Evolutionary conservation across 768 basidiomycete genomes (phyloP).

Genomic region (Phaeotremella fagi): DNA sequence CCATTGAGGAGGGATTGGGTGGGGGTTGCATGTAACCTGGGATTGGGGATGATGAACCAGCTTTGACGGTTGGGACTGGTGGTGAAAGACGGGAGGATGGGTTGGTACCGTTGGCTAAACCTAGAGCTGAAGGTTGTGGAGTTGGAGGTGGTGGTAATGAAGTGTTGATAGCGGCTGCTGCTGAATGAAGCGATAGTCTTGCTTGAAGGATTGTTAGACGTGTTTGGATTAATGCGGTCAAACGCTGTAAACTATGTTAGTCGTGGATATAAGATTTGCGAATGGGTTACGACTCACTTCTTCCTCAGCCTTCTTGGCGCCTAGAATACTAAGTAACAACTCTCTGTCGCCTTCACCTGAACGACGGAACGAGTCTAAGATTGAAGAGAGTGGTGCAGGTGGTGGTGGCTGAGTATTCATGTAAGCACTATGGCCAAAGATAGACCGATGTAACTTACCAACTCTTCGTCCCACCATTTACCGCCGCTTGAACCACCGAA

Average conservation of each 20-base stretch:
- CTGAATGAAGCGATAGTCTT: constrained; percentile 33
- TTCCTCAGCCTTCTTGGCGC: constrained; percentile 88
- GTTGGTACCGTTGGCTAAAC: too few relatives aligned
- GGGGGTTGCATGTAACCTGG: neutral
- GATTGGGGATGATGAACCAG: neutral
- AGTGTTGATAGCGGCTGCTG: constrained; percentile 22
- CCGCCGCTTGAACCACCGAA: constrained; percentile 32
- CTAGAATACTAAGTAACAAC: constrained; percentile 82
- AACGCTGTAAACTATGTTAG: constrained; percentile 22
- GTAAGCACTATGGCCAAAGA: neutral
- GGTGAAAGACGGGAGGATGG: neutral
- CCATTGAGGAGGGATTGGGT: neutral
- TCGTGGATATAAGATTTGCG: neutral
- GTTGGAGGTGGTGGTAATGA: neutral
- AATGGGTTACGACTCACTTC: constrained; percentile 57
- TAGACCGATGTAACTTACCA: constrained; percentile 22
- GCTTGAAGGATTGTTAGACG: constrained; percentile 46
- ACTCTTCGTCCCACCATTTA: constrained; percentile 45
- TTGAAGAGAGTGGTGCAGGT: constrained; percentile 76
- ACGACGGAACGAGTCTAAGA: constrained; percentile 74
- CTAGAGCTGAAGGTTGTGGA: neutral
- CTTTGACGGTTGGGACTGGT: neutral
- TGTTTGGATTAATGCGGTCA: constrained; percentile 44
- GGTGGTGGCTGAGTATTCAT: constrained; percentile 52
- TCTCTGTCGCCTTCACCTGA: constrained; percentile 90